Evolutionary conservation across 305 asterid genomes (phyloP).

Genomic region (Stenogyne calaminthoides): DNA sequence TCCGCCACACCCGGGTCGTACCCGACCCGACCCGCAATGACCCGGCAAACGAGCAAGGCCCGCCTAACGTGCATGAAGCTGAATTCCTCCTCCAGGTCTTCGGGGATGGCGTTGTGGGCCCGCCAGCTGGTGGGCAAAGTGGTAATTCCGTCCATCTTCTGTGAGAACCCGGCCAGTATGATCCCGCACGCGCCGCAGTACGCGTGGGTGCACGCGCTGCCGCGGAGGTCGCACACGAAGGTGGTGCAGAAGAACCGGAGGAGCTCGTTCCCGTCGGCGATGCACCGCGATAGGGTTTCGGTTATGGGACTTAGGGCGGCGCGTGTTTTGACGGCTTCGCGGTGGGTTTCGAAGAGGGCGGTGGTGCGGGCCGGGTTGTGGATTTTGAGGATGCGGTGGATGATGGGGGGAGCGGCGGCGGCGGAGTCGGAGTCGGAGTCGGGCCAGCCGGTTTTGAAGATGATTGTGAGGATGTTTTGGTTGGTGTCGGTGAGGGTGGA

Average conservation of each 20-base stretch:
- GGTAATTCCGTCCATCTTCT: conserved; percentile 74
- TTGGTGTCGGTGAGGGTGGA: conserved; percentile 66
- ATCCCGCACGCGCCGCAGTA: conserved; percentile 81
- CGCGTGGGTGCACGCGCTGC: conserved; percentile 51
- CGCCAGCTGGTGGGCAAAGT: conserved; percentile 65
- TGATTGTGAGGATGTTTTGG: conserved; percentile 72
- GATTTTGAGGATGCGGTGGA: conserved; percentile 78
- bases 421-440: too few relatives aligned
- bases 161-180: conserved; percentile 64
- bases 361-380: conserved; percentile 59
- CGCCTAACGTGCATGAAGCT: conserved; percentile 71
- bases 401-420: conserved; percentile 34
- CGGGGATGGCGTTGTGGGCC: conserved; percentile 75
- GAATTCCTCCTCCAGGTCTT: conserved; percentile 79
- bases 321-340: conserved; percentile 59
- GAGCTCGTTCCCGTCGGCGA: conserved; percentile 86
- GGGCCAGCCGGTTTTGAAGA: conserved; percentile 83
- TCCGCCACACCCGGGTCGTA: conserved; percentile 45
- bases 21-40: conserved; percentile 68
- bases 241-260: conserved; percentile 77
- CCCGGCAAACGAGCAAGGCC: conserved; percentile 78
- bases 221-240: conserved; percentile 57
- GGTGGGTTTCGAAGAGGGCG: conserved; percentile 66
- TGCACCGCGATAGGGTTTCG: conserved; percentile 38
- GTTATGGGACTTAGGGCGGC: too few relatives aligned